phyloP scores from a whole-genome alignment of 1,284 basidiomycete species.

The Cryptococcus amylolentus region DNA sequence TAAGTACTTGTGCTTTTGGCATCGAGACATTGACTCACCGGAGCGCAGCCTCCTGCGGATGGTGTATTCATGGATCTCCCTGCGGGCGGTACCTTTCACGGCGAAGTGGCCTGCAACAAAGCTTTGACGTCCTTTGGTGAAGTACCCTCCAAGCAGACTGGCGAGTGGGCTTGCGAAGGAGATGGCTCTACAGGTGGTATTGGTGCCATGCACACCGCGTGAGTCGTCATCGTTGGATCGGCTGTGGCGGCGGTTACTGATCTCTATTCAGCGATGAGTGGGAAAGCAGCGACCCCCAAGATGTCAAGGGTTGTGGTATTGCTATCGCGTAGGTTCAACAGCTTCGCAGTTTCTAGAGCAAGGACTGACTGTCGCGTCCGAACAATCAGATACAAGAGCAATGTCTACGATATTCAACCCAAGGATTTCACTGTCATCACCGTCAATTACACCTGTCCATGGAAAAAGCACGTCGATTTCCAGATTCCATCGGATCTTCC shows the following conservation, averaged over 20 bases:
- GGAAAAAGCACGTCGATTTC: slow-evolving; percentile 41
- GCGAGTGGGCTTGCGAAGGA: slow-evolving; percentile 31
- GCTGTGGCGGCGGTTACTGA: too few species aligned
- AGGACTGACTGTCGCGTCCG: too few species aligned
- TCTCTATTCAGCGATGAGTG: slow-evolving; percentile 17
- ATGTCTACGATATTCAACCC: slow-evolving; percentile 31
- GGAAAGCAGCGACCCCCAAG: slow-evolving; percentile 26
- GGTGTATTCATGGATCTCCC: slow-evolving; percentile 41
- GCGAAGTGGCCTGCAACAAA: slow-evolving; percentile 40
- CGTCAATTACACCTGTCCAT: slow-evolving; percentile 36
- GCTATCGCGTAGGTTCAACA: slow-evolving; percentile 18
- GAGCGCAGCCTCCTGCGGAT: slow-evolving; percentile 25
- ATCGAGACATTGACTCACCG: too few species aligned
- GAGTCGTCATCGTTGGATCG: too few species aligned
- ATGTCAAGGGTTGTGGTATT: slow-evolving; percentile 40
- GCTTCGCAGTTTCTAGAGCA: too few species aligned
- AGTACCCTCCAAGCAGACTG: slow-evolving; percentile 21
- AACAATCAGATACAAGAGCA: slow-evolving; percentile 19
- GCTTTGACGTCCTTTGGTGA: slow-evolving; percentile 25
- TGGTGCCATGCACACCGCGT: slow-evolving; percentile 39
- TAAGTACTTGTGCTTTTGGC: too few species aligned
- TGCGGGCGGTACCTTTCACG: slow-evolving; percentile 34
- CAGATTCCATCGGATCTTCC: slow-evolving; percentile 41
- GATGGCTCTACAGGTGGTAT: slow-evolving; percentile 25
- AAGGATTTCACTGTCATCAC: slow-evolving; percentile 40